phyloP scores from a whole-genome alignment of 768 basidiomycete species.

The Boletales sp. region DNA sequence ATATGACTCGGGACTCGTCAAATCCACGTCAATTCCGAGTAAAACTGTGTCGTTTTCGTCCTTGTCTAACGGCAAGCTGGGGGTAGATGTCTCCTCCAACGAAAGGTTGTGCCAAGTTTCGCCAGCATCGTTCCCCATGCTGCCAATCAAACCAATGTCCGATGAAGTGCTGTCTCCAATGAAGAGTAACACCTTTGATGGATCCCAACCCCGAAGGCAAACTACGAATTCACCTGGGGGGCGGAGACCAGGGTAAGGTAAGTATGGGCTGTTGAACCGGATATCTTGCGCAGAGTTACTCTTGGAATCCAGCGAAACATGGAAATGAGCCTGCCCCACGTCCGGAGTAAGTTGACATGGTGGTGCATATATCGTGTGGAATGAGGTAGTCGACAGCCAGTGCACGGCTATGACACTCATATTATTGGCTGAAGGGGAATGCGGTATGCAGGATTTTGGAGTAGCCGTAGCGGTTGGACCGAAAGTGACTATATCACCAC shows the following conservation, averaged over 20 bases:
- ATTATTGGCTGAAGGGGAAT: slow-evolving; percentile 49
- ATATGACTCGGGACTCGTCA: slow-evolving; percentile 48
- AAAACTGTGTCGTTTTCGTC: slow-evolving; percentile 69
- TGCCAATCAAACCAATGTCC: slow-evolving; percentile 46
- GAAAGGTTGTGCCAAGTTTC: slow-evolving; percentile 44
- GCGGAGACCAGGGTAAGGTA: slow-evolving; percentile 43
- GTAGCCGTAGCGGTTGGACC: slow-evolving; percentile 50
- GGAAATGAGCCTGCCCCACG: slow-evolving; percentile 39
- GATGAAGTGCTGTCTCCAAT: slow-evolving; percentile 49
- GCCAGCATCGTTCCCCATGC: slow-evolving; percentile 21
- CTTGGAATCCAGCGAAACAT: slow-evolving; percentile 42
- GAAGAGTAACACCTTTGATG: slow-evolving; percentile 39
- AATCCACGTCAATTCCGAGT: slow-evolving; percentile 59
- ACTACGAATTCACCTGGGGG: slow-evolving; percentile 43
- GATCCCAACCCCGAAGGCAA: slow-evolving; percentile 42
- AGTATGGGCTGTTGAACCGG: slow-evolving; percentile 37
- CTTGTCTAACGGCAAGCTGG: slow-evolving; percentile 65
- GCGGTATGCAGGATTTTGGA: slow-evolving; percentile 54
- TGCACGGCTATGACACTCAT: slow-evolving; percentile 48
- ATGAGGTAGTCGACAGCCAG: slow-evolving; percentile 70
- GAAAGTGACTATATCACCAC: slow-evolving; percentile 70
- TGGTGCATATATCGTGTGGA: slow-evolving; percentile 61
- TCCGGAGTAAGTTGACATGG: slow-evolving; percentile 37
- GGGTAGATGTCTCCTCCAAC: slow-evolving; percentile 47
- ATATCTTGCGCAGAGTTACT: slow-evolving; percentile 35